Base-by-base conservation (phyloP, 2,329 filamentous ascomycete species). In the Sordariomycetes sp. region DNA sequence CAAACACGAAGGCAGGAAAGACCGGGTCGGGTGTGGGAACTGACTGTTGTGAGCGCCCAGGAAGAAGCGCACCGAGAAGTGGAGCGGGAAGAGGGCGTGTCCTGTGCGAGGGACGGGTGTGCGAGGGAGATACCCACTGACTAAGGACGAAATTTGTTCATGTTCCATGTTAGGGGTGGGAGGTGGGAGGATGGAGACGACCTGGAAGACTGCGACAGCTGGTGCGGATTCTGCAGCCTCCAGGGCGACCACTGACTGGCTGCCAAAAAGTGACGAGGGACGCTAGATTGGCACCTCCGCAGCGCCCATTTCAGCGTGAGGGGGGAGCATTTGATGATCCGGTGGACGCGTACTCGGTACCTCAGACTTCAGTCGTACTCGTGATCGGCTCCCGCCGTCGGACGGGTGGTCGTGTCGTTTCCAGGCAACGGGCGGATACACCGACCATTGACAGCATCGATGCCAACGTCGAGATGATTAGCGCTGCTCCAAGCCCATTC, bases 11-110 rank as follows among this genome's bases (percentile, higher is more conserved):
- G 55, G 34, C 22, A 57, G 55, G 55, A 57, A 57, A 57, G 55
- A 20, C 55, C 55, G 55, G 54, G 42, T 56, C 54, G 54, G 54
- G 54, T 56, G 54, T 56, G 54, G 51, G 55, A 57, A 45, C 51
- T 45, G 50, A 32, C 24, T 20, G 45, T 20, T 56, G 42, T 57
- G 55, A 50, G 34, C 28, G 32, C 39, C 28, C 39, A 53, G 51
- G 50, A 53, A 34, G 55, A 52, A 57, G 55, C 55, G 54, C 54
- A 56, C 20, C 45, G 45, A 56, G 48, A n/a, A 56, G 45, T 57
- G 55, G 55, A 57, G 55, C 55, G 55, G 55, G 55, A 57, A 32
- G 55, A 39, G 48, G 55, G 55, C 20, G 55, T 53, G 55, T 52
- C 39, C 55, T 56, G 54, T 56, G 54, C 22, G 54, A 56, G 25